Evolutionary conservation across 2,329 filamentous ascomycete species (phyloP), one percentile per base, ranked within the genome.

Genomic region (Paracamarosporium sp.): DNA sequence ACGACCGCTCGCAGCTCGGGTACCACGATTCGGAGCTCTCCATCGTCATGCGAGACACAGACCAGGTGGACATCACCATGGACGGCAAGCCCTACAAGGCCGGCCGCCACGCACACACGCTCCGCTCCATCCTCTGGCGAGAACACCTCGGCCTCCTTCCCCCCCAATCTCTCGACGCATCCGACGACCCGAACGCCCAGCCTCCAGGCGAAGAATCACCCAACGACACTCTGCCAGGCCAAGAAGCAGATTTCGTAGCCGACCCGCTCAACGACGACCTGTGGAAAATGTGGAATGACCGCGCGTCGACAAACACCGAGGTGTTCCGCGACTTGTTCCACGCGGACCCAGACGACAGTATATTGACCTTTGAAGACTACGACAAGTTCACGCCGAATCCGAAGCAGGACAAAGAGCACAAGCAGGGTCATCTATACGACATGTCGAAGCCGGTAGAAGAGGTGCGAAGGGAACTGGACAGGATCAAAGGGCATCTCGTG

Each of bases 341-440:
- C 68, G 89, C 90, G 0, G 94, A 98, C 72, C 94, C 95, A 0
- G 94, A 98, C 75, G 87, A 97, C 69, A 84, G 90, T 69, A 91
- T 97, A 73, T 91, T 89, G 83, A 96, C 85, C 0, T 98, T 97
- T 66, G 88, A 93, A 1, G 92, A 97, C 62, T 98, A 98, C 73
- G 89, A 97, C 68, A 82, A 83, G 11, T 98, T 94, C 76, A 75
- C 73, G n/a, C 74, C 78, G 30, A 74, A 77, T 25, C 74, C 75
- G 0, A 83, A 88, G 0, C 85, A 86, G 47, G 86, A 88, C 4
- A 85, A 90, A 62, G 48, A 77, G 11, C 72, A 80, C 60, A 95
- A 92, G 76, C 80, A 92, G 3, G 94, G 95, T 0, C 95, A 98
- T 77, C 83, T 98, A 57, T 96, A 91, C 68, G 92, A 96, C 73